These are phyloP conservation scores for Sordaria brevicollis DNA, from an alignment of 495 filamentous ascomycete genomes.

Conservation along the genomic window DNA sequence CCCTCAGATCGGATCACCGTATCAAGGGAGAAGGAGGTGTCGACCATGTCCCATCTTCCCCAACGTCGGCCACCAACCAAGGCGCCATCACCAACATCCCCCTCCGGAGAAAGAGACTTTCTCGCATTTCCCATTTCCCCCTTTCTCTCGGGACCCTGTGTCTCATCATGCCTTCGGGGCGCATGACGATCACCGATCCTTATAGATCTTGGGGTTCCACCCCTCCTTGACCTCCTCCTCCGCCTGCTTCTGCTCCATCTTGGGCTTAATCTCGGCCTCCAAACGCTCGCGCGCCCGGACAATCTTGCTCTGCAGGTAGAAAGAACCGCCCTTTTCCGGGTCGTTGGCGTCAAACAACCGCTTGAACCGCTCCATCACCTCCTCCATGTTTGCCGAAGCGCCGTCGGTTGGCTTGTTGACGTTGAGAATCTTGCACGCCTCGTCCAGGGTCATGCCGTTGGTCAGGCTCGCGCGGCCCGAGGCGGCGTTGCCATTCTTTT, in stretches of 20 bases:
- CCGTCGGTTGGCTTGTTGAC: slow-evolving; percentile 72
- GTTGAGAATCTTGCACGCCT: slow-evolving; percentile 96
- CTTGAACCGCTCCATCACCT: slow-evolving; percentile 82
- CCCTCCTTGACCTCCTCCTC: slow-evolving; percentile 68
- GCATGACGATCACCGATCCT: slow-evolving; percentile 52
- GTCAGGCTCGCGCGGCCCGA: slow-evolving; percentile 37
- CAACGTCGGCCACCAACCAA: background rate
- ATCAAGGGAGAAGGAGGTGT: background rate
- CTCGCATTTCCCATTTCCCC: background rate
- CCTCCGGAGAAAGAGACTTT: background rate
- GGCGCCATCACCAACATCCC: background rate
- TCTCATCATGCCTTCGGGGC: background rate
- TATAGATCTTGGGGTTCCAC: slow-evolving; percentile 91
- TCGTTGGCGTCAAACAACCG: slow-evolving; percentile 88
- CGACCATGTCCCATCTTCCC: background rate
- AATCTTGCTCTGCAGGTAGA: slow-evolving; percentile 97
- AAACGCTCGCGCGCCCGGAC: slow-evolving; percentile 82
- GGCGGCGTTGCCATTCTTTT: slow-evolving; percentile 32
- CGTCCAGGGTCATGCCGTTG: slow-evolving; percentile 76
- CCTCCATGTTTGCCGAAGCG: slow-evolving; percentile 65
- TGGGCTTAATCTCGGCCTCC: slow-evolving; percentile 62
- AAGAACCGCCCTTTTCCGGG: slow-evolving; percentile 88
- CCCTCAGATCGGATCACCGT: background rate
- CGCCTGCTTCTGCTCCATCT: slow-evolving; percentile 38
- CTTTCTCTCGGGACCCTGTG: background rate